Percentiles rank a stretch among this genome's conserved stretches.
Evolutionary conservation across 371 early-diverging fungal genomes (phyloP).

Genomic region (Lichtheimia ornata): DNA sequence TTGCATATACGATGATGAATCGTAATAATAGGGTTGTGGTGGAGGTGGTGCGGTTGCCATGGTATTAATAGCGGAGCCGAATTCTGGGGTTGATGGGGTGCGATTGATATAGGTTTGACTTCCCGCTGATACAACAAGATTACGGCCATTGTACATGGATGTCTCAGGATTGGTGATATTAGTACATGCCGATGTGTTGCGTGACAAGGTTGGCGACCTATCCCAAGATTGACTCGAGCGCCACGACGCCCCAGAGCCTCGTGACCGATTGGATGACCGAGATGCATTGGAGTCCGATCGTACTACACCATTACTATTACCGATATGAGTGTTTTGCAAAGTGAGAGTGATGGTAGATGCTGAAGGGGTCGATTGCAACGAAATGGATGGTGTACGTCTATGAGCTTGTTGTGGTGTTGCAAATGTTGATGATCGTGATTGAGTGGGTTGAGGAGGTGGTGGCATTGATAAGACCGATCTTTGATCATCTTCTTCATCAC

Average conservation of each 20-base stretch:
- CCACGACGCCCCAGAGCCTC: constrained; percentile 31
- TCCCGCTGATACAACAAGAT: constrained; percentile 4
- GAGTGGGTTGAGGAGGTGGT: constrained; percentile 1
- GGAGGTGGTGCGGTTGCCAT: no score
- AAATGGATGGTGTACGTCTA: constrained; percentile 9
- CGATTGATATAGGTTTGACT: constrained; percentile 25
- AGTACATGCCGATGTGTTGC: constrained; percentile 20
- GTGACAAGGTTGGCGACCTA: constrained; percentile 19
- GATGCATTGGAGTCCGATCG: constrained; percentile 37
- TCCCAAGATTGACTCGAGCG: constrained; percentile 31
- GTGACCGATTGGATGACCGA: constrained; percentile 29
- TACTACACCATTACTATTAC: constrained; percentile 14
- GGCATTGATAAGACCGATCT: constrained; percentile 4
- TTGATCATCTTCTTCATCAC: constrained; percentile 11
- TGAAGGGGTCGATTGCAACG: constrained; percentile 5
- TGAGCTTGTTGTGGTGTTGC: constrained; percentile 2
- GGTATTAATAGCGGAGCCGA: constrained; percentile 2
- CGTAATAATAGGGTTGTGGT: no score
- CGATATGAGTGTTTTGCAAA: constrained; percentile 8
- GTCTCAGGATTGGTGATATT: constrained; percentile 10
- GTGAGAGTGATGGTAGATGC: constrained; percentile 15
- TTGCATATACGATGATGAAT: no score
- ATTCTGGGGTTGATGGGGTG: constrained; percentile 32
- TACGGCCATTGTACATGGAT: constrained; percentile 2
- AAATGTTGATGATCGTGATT: constrained; percentile 4